phyloP scores from a whole-genome alignment of 306 rosid species.

The Lathyrus aphaca region DNA sequence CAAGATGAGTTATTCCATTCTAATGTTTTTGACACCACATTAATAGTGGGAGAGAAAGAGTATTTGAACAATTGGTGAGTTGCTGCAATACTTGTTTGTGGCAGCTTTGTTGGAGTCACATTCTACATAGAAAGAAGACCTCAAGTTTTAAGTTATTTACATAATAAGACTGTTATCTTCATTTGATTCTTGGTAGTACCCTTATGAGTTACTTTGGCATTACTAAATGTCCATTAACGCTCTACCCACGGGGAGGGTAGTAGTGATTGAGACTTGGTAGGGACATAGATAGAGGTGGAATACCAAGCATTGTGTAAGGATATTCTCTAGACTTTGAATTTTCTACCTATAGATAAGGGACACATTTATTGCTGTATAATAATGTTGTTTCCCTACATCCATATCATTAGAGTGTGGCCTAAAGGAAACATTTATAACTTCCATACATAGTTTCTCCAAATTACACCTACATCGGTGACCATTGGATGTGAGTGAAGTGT shows the following conservation, averaged over 20 bases:
- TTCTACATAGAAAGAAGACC: not conserved
- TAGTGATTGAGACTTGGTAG: conserved; percentile 1
- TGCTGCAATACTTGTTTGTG: not conserved
- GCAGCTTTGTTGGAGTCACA: not conserved
- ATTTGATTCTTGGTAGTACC: not conserved
- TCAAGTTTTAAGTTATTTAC: not conserved
- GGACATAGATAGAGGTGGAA: conserved; percentile 13
- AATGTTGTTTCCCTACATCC: conserved; percentile 27
- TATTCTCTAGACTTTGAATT: conserved; percentile 2
- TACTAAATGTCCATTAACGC: not conserved
- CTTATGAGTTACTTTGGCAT: not conserved
- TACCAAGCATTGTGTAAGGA: conserved; percentile 1
- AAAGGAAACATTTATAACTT: conserved; percentile 29
- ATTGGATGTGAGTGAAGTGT: not conserved
- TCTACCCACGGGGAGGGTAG: not conserved
- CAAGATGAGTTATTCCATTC: too few relatives aligned
- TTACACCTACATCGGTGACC: not conserved
- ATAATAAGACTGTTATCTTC: not conserved
- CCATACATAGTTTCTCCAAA: conserved; percentile 4
- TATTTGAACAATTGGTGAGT: not conserved
- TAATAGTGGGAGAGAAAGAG: not conserved
- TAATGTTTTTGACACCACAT: too few relatives aligned
- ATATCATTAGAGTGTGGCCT: conserved; percentile 36
- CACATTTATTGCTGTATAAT: conserved; percentile 14
- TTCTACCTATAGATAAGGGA: conserved; percentile 1